phyloP scores from a whole-genome alignment of 1,284 basidiomycete genomes.

The Xerocomus minutiporus region DNA sequence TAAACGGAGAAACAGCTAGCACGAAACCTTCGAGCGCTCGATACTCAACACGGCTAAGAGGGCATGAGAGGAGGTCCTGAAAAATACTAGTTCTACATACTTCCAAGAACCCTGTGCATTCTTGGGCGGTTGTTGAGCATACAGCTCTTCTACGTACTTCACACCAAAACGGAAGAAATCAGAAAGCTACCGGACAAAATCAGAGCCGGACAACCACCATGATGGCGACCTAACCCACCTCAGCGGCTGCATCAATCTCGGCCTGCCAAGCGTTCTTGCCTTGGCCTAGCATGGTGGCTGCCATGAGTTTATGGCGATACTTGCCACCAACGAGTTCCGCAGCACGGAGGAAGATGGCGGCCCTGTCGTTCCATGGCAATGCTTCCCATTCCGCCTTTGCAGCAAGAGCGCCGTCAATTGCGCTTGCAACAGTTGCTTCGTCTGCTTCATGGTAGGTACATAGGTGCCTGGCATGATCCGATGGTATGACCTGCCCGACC shows the following conservation, averaged over 20 bases:
- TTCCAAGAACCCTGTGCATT: conserved; percentile 93
- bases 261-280: conserved; percentile 99
- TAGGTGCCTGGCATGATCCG: conserved; percentile 77
- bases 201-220: neutral
- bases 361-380: conserved; percentile 93
- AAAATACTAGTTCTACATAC: conserved; percentile 44
- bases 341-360: conserved; percentile 96
- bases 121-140: conserved; percentile 83
- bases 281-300: conserved; percentile 97
- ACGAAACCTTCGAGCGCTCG: conserved; percentile 97
- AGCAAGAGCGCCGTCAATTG: conserved; percentile 85
- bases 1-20: conserved; percentile 96
- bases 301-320: conserved; percentile 92
- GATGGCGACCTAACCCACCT: conserved; percentile 48
- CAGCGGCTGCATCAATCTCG: conserved; percentile 98
- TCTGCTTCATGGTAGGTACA: conserved; percentile 91
- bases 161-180: conserved; percentile 98
- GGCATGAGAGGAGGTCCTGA: conserved; percentile 5
- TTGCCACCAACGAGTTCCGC: conserved; percentile 93
- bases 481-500: conserved; percentile 78
- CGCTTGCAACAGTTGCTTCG: conserved; percentile 65
- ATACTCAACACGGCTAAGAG: conserved; percentile 83
- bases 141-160: conserved; percentile 95
- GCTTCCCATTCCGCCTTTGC: conserved; percentile 89
- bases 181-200: conserved; percentile 50